Evolutionary conservation across 2,329 filamentous ascomycete genomes (phyloP).

Genomic region (Coniochaeta prunicola): DNA sequence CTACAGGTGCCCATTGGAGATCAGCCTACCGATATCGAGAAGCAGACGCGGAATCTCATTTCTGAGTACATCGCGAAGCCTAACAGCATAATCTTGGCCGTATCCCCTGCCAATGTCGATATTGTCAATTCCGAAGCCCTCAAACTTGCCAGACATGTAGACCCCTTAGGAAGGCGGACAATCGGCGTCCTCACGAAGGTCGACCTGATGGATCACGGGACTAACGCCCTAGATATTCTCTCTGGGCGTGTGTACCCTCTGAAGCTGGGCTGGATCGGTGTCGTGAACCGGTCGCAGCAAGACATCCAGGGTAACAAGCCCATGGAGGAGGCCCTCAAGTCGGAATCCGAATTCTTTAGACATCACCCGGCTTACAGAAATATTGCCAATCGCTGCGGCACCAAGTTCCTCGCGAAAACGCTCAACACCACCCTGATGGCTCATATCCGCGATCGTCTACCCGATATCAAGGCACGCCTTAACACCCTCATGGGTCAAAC

Average conservation of each 20-base stretch:
- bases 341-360: slow-evolving; percentile 91
- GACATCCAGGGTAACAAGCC: slow-evolving; percentile 95
- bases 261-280: slow-evolving; percentile 95
- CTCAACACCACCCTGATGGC: slow-evolving; percentile 92
- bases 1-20: slow-evolving; percentile 86
- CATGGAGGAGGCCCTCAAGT: slow-evolving; percentile 83
- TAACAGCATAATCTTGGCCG: slow-evolving; percentile 94
- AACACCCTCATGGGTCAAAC: slow-evolving; percentile 99
- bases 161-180: slow-evolving; percentile 86
- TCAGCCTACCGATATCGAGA: slow-evolving; percentile 95
- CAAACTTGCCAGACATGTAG: slow-evolving; percentile 94
- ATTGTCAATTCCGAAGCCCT: slow-evolving; percentile 97
- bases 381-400: slow-evolving; percentile 88
- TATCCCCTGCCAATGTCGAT: slow-evolving; percentile 95
- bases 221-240: slow-evolving; percentile 95
- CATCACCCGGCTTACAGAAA: slow-evolving; percentile 97
- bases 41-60: slow-evolving; percentile 93
- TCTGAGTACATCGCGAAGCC: slow-evolving; percentile 98
- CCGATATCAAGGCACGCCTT: slow-evolving; percentile 94
- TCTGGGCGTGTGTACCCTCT: slow-evolving; percentile 93
- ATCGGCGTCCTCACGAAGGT: slow-evolving; percentile 97
- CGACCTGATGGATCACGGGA: slow-evolving; percentile 97
- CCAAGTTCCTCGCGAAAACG: slow-evolving; percentile 88
- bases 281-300: slow-evolving; percentile 96
- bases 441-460: slow-evolving; percentile 90